These are phyloP conservation scores for Moesziomyces parantarcticus DNA, from an alignment of 1,284 basidiomycete species.

Conservation along the genomic window DNA sequence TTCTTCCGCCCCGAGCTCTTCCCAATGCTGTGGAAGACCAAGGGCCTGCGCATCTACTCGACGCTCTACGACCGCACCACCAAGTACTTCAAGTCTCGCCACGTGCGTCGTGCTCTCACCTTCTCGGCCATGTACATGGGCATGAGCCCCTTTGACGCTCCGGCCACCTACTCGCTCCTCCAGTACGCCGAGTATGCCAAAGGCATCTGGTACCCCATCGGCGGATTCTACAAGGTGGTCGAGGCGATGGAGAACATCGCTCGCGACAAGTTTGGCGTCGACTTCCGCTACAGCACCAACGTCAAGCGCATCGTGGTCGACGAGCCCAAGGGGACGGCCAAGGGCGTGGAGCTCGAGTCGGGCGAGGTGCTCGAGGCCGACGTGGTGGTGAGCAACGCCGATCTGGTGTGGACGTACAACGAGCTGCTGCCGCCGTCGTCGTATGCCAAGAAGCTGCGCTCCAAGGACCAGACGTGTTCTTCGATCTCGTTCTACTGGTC, in stretches of 20 bases:
- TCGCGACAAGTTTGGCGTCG: slow-evolving; percentile 67
- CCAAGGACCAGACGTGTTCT: slow-evolving; percentile 70
- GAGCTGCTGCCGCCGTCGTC: slow-evolving; percentile 68
- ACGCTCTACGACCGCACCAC: slow-evolving; percentile 67
- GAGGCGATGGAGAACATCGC: slow-evolving; percentile 70
- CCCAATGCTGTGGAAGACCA: slow-evolving; percentile 66
- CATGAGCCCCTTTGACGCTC: slow-evolving; percentile 72
- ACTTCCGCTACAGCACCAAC: slow-evolving; percentile 69
- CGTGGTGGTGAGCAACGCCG: slow-evolving; percentile 72
- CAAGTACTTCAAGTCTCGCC: slow-evolving; percentile 71
- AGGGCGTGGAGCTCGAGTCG: slow-evolving; percentile 69
- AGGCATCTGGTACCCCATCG: slow-evolving; percentile 72
- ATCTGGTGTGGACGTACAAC: slow-evolving; percentile 72
- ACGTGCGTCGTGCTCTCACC: slow-evolving; percentile 64
- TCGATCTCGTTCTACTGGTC: slow-evolving; percentile 73
- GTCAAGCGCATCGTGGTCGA: slow-evolving; percentile 68
- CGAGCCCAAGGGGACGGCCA: slow-evolving; percentile 34
- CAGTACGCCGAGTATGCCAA: slow-evolving; percentile 73
- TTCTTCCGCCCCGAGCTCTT: slow-evolving; percentile 70
- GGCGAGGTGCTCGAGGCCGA: slow-evolving; percentile 71
- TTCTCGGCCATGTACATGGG: slow-evolving; percentile 65
- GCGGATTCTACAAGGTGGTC: slow-evolving; percentile 71
- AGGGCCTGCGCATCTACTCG: slow-evolving; percentile 53
- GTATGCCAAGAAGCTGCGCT: slow-evolving; percentile 60
- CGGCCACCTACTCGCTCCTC: slow-evolving; percentile 71